These are phyloP conservation scores for Gillenia trifoliata DNA, from an alignment of 306 rosid genomes.

Conservation along the genomic window DNA sequence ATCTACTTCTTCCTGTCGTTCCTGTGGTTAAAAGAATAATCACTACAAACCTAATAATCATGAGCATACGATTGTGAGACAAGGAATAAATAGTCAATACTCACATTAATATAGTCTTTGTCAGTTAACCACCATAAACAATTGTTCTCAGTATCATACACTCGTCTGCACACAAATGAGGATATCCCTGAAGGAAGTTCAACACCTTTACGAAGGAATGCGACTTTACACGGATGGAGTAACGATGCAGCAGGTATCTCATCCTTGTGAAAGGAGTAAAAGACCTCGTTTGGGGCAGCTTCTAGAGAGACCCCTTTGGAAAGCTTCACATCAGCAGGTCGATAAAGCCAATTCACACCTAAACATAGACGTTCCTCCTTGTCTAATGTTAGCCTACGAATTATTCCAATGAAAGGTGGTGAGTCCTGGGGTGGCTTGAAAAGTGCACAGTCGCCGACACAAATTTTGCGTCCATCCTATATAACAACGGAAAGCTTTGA, in stretches of 20 bases:
- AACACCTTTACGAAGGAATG: constrained; percentile 74
- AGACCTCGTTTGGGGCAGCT: constrained; percentile 76
- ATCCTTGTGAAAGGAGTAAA: constrained; percentile 87
- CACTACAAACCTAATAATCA: not conserved
- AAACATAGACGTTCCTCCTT: constrained; percentile 48
- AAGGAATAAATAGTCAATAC: constrained; percentile 19
- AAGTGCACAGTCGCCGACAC: constrained; percentile 81
- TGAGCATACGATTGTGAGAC: not conserved
- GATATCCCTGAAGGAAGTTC: constrained; percentile 71
- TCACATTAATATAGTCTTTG: constrained; percentile 70
- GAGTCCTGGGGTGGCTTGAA: constrained; percentile 63
- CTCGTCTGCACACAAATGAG: constrained; percentile 82
- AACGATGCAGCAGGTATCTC: constrained; percentile 70
- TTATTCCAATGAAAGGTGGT: constrained; percentile 76
- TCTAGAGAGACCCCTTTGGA: constrained; percentile 59
- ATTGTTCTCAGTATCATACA: constrained; percentile 70
- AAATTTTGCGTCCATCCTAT: constrained; percentile 68
- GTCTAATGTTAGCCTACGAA: constrained; percentile 40
- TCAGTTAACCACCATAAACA: constrained; percentile 89
- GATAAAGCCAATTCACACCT: constrained; percentile 81
- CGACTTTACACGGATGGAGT: constrained; percentile 91
- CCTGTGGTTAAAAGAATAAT: constrained; percentile 35
- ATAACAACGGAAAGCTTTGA: not conserved
- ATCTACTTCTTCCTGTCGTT: constrained; percentile 82
- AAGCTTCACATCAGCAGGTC: constrained; percentile 65